phyloP scores from a whole-genome alignment of 2,329 filamentous ascomycete genomes.

The Ophiocordyceps camponoti-rufipedis region DNA sequence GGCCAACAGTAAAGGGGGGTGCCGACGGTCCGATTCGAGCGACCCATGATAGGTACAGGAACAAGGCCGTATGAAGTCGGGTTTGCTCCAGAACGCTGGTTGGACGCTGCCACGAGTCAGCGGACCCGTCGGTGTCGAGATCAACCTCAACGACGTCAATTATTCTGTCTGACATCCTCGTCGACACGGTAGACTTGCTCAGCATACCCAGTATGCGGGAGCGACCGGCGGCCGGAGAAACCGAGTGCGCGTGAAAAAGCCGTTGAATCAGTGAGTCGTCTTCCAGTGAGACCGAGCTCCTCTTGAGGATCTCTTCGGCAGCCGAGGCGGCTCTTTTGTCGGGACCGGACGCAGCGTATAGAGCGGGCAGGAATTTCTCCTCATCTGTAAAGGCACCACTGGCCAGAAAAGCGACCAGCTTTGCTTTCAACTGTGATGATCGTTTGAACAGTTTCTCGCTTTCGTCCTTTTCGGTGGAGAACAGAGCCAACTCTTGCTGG shows the following conservation, averaged over 20 bases:
- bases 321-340: conserved; percentile 68
- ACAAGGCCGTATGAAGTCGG: conserved; percentile 67
- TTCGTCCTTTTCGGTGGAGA: conserved; percentile 25
- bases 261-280: conserved; percentile 40
- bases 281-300: conserved; percentile 59
- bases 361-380: conserved; percentile 66
- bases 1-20: conserved; percentile 46
- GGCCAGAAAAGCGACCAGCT: conserved; percentile 52
- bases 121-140: conserved; percentile 22
- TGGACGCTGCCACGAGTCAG: conserved; percentile 7
- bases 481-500: conserved; percentile 11
- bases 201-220: conserved; percentile 61
- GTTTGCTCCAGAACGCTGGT: conserved; percentile 51
- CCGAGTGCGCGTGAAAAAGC: conserved; percentile 58
- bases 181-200: conserved; percentile 58
- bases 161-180: conserved; percentile 49
- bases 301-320: conserved; percentile 80
- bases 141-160: conserved; percentile 51
- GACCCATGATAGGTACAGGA: conserved; percentile 76
- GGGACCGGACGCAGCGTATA: conserved; percentile 67
- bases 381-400: conserved; percentile 73
- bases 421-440: conserved; percentile 28
- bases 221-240: conserved; percentile 53
- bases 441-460: conserved; percentile 37
- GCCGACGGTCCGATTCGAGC: conserved; percentile 48